Evolutionary conservation across 2,329 filamentous ascomycete genomes (phyloP).

Genomic region (Colletotrichum sp.): DNA sequence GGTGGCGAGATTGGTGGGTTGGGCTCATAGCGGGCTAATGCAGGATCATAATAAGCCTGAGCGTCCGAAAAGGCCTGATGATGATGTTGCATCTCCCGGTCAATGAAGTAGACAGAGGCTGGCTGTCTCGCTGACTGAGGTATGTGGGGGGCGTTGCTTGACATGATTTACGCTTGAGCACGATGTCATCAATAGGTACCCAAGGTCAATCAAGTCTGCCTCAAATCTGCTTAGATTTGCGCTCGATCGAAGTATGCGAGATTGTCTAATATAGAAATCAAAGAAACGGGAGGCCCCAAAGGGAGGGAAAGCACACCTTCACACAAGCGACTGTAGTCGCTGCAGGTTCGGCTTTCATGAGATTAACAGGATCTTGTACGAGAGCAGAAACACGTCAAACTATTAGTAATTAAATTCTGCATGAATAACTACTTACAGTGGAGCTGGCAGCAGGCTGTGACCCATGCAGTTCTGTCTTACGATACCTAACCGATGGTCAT

Average conservation of each 20-base stretch:
- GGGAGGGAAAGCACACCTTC: neutral
- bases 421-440: neutral
- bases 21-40: neutral
- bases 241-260: neutral
- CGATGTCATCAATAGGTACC: no score
- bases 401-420: neutral
- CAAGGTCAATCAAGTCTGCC: no score
- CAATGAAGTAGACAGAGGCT: neutral
- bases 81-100: neutral
- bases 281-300: neutral
- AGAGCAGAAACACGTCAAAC: neutral
- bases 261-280: neutral
- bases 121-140: neutral
- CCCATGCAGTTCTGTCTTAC: neutral
- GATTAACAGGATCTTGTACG: neutral
- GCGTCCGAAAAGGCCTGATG: neutral
- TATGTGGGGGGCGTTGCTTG: neutral
- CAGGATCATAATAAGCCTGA: neutral
- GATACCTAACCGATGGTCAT: neutral
- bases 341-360: neutral
- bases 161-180: neutral
- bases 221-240: no score
- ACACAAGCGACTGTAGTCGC: no score
- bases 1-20: neutral
- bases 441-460: neutral